These are phyloP conservation scores for Carex kokanica DNA, from an alignment of 176 grass and related monocot genomes.

Conservation along the genomic window DNA sequence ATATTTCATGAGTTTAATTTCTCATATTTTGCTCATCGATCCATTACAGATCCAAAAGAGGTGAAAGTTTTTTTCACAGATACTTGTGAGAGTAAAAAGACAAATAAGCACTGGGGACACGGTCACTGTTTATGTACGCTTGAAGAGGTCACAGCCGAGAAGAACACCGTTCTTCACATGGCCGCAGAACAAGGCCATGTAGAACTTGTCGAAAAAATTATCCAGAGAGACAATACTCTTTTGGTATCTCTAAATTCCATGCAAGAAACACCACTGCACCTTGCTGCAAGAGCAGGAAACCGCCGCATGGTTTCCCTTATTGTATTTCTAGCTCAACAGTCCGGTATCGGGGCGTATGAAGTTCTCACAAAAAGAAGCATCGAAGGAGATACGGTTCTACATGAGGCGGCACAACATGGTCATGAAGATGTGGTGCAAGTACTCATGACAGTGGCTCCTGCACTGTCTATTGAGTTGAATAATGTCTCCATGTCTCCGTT, in stretches of 20 bases:
- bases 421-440: not conserved
- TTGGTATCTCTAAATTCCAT: slow-evolving; percentile 1
- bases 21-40: not conserved
- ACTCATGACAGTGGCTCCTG: not conserved
- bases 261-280: slow-evolving; percentile 45
- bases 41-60: not conserved
- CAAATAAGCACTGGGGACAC: not conserved
- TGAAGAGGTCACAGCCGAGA: slow-evolving; percentile 22
- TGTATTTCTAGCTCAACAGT: not conserved
- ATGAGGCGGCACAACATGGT: not conserved
- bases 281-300: slow-evolving; percentile 20
- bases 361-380: not conserved
- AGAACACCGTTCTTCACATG: slow-evolving; percentile 40
- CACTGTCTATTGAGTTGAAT: not conserved
- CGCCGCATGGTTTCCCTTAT: not conserved
- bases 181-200: slow-evolving; percentile 26
- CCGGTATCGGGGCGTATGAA: not conserved
- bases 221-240: not conserved
- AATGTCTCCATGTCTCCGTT: not conserved
- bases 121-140: slow-evolving; percentile 5
- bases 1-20: not conserved
- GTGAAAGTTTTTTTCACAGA: not conserved
- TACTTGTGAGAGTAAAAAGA: not conserved
- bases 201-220: slow-evolving; percentile 25
- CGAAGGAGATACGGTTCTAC: not conserved